Evolutionary conservation across 2,329 filamentous ascomycete genomes (phyloP).

Genomic region (Lachnum nothofagi): DNA sequence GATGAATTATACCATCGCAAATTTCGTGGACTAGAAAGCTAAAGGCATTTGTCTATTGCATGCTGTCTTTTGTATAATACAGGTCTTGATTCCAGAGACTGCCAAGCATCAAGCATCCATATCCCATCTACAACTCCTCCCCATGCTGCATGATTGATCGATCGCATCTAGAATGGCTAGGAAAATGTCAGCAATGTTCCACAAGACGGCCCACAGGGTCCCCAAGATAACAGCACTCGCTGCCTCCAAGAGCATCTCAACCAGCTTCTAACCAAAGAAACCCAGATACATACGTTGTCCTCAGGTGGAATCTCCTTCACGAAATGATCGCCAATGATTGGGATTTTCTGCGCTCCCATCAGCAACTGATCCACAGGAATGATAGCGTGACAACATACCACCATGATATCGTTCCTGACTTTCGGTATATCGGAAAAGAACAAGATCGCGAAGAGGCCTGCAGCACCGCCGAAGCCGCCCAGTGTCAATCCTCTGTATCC

Average conservation of each 20-base stretch:
- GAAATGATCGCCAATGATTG: slow-evolving; percentile 47
- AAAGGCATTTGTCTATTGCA: slow-evolving; percentile 18
- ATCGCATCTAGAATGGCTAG: slow-evolving; percentile 7
- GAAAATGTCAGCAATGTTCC: neutral
- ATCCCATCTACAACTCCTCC: neutral
- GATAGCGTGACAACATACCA: slow-evolving; percentile 37
- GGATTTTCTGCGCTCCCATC: slow-evolving; percentile 43
- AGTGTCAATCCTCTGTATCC: slow-evolving; percentile 45
- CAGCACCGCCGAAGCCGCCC: slow-evolving; percentile 53
- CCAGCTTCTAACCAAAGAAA: neutral
- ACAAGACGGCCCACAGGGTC: neutral
- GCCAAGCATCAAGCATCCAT: slow-evolving; percentile 1
- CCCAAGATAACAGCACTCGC: neutral
- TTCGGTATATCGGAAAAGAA: slow-evolving; percentile 60
- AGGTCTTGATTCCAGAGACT: slow-evolving; percentile 7
- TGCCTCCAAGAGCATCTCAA: neutral
- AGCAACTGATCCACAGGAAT: neutral
- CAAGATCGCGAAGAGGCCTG: slow-evolving; percentile 49
- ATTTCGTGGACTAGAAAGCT: neutral
- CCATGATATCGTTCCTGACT: slow-evolving; percentile 55
- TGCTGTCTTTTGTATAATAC: slow-evolving; percentile 23
- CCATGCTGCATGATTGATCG: neutral
- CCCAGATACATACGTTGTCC: slow-evolving; percentile 51
- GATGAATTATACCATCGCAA: neutral
- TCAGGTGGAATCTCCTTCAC: slow-evolving; percentile 50